A percentile compares a stretch with the other conserved stretches of the same genome.
These are phyloP conservation scores for Leishmania turanica DNA, from an alignment of 208 protist genomes.

Conservation along the genomic window DNA sequence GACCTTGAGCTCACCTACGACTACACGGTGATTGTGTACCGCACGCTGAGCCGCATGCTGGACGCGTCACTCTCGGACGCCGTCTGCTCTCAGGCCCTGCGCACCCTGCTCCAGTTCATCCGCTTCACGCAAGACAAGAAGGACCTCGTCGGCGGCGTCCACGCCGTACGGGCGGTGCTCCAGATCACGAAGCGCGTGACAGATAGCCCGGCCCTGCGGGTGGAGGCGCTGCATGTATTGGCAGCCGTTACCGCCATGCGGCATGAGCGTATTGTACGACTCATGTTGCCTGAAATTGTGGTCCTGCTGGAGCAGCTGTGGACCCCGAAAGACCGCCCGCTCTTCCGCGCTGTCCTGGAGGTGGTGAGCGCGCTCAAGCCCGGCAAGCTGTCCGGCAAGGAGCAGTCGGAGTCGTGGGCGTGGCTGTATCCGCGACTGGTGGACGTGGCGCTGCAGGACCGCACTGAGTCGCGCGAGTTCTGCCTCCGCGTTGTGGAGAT, in stretches of 20 bases:
- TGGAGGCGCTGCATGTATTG: slow-evolving; percentile 87
- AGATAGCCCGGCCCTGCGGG: slow-evolving; percentile 77
- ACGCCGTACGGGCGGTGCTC: slow-evolving; percentile 82
- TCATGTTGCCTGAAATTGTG: slow-evolving; percentile 89
- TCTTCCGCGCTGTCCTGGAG: slow-evolving; percentile 86
- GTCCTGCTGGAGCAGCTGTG: slow-evolving; percentile 90
- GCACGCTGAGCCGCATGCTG: slow-evolving; percentile 86
- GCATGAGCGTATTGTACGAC: slow-evolving; percentile 83
- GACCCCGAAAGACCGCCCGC: slow-evolving; percentile 72
- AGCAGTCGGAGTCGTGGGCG: slow-evolving; percentile 90
- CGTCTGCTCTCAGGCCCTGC: slow-evolving; percentile 84
- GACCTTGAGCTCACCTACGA: slow-evolving; percentile 92
- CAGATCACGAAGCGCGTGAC: slow-evolving; percentile 75
- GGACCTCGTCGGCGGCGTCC: slow-evolving; percentile 80
- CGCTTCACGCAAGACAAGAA: slow-evolving; percentile 81
- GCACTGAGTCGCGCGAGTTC: slow-evolving; percentile 84
- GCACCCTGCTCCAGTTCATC: slow-evolving; percentile 87
- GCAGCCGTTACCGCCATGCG: slow-evolving; percentile 80
- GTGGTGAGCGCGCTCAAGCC: slow-evolving; percentile 90
- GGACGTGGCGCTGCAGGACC: slow-evolving; percentile 89
- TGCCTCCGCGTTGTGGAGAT: slow-evolving; percentile 90
- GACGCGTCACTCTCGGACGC: slow-evolving; percentile 82
- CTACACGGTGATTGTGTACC: slow-evolving; percentile 92
- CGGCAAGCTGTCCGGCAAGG: slow-evolving; percentile 88
- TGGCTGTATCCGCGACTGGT: slow-evolving; percentile 92